Evolutionary conservation across 148 eudicot species (phyloP).

Genomic region (Pharnaceum exiguum): DNA sequence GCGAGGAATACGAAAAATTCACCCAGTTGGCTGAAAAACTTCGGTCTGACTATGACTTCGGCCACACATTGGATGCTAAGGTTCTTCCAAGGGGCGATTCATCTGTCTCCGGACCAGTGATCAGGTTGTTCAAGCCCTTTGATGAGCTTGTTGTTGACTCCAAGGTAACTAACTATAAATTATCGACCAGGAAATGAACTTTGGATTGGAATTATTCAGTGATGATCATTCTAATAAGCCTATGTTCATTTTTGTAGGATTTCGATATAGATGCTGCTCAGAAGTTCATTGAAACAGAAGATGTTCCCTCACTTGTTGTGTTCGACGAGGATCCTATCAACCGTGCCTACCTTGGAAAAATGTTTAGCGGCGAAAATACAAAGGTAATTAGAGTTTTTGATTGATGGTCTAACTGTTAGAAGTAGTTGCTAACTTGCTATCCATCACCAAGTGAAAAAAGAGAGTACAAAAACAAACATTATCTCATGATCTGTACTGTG

Average conservation of each 20-base stretch:
- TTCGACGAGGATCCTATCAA: slow-evolving; percentile 53
- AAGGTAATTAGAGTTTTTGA: slow-evolving; percentile 36
- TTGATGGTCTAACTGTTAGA: too few relatives aligned
- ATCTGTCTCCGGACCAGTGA: slow-evolving; percentile 50
- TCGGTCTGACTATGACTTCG: slow-evolving; percentile 71
- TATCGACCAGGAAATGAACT: background rate
- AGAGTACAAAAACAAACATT: too few relatives aligned
- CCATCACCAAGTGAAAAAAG: too few relatives aligned
- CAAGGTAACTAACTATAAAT: slow-evolving; percentile 49
- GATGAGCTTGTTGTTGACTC: slow-evolving; percentile 78
- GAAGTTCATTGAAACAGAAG: slow-evolving; percentile 59
- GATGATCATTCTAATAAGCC: background rate
- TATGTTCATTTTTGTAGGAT: slow-evolving; percentile 37
- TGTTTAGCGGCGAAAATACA: slow-evolving; percentile 50
- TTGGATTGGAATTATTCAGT: background rate
- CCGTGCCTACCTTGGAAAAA: slow-evolving; percentile 52
- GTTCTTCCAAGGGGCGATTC: slow-evolving; percentile 72
- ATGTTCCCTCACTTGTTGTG: slow-evolving; percentile 51
- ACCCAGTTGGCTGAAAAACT: slow-evolving; percentile 63
- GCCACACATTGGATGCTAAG: slow-evolving; percentile 67
- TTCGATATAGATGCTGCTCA: slow-evolving; percentile 53
- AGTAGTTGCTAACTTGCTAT: too few relatives aligned
- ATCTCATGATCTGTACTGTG: background rate
- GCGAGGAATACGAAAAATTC: slow-evolving; percentile 71
- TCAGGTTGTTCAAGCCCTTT: slow-evolving; percentile 84